Base-by-base conservation (phyloP, 2,329 filamentous ascomycete species). In the Hypoxylon sp. region DNA sequence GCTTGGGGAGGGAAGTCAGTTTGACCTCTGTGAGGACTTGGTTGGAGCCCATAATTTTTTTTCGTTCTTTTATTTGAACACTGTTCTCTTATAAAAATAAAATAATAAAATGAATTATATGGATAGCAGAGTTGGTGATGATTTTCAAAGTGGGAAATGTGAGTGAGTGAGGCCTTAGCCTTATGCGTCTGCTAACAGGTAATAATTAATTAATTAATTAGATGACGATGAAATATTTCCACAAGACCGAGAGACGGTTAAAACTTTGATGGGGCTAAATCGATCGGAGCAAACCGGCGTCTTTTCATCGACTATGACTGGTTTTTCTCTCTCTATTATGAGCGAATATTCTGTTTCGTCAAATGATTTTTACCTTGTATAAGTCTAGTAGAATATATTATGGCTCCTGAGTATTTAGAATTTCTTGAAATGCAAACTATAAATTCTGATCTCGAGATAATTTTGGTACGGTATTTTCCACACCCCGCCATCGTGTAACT, bases 1-100 rank as follows among this genome's bases (percentile, higher is more conserved):
- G 38, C 63, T 65, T 63, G 46, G 64, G 64, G 35, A 71, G 60
- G 27, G 68, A 70, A 29, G 53, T 61, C 47, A 71, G 61, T 43
- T 61, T 59, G 34, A 71, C 47, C 35, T 54, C 54, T 12, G 64
- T 66, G 17, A 67, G 55, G 51, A 57, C 57, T 16, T 49, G 34
- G 27, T 49, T 44, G 13, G 58, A 48, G 37, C 55, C 35, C 63
- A 65, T 64, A n/a, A n/a, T 16, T 44, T 59, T 25, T 20, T 21
- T 17, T 15, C 29, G 47, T n/a, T 34, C 20, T 46, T 41, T 12
- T 26, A 21, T 26, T 42, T 16, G 17, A 7, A 4, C 15, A 52
- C 38, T 51, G 57, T 16, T 8, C 13, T 3, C 4, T 21, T n/a
- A n/a, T n/a, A n/a, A n/a, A n/a, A n/a, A n/a, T n/a, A n/a, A n/a